Evolutionary conservation across 257 asterid species (phyloP).

Genomic region (Solanum commersonii): DNA sequence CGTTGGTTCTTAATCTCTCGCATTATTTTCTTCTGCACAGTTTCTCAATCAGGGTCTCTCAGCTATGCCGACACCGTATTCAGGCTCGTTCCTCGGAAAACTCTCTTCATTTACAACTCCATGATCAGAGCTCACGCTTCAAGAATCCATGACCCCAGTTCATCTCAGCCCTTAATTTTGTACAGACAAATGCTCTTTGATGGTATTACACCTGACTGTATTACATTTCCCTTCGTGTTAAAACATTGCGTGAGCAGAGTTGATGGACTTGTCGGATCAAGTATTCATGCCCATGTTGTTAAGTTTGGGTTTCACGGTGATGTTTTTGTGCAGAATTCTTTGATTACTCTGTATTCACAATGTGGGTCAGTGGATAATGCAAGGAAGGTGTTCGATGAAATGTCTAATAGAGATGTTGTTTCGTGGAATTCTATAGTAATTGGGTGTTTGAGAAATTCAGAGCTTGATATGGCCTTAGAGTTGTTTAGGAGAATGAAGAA

Average conservation of each 20-base stretch:
- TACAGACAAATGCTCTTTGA: constrained; percentile 36
- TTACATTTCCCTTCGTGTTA: constrained; percentile 59
- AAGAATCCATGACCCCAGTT: constrained; percentile 24
- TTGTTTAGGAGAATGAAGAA: constrained; percentile 43
- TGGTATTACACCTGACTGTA: constrained; percentile 36
- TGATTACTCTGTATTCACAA: constrained; percentile 44
- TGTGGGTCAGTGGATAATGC: constrained; percentile 44
- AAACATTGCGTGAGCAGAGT: constrained; percentile 51
- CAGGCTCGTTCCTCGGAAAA: constrained; percentile 26
- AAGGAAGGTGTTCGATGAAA: constrained; percentile 59
- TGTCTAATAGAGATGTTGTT: constrained; percentile 53
- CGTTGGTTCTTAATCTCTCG: constrained; percentile 52
- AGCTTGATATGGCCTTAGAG: constrained; percentile 36
- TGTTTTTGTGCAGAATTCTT: constrained; percentile 54
- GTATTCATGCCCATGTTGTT: constrained; percentile 42
- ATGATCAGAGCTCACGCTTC: constrained; percentile 62
- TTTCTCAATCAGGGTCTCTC: constrained; percentile 30
- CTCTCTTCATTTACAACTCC: constrained; percentile 50
- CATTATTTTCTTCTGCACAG: constrained; percentile 42
- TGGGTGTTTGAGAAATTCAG: constrained; percentile 53
- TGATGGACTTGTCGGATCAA: constrained; percentile 28
- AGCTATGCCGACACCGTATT: constrained; percentile 37
- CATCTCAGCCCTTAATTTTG: constrained; percentile 26
- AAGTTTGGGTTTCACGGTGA: constrained; percentile 40
- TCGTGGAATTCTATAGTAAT: constrained; percentile 64